These are phyloP conservation scores for Yamagishiella unicocca DNA, from an alignment of 139 green algal genomes.

Conservation along the genomic window DNA sequence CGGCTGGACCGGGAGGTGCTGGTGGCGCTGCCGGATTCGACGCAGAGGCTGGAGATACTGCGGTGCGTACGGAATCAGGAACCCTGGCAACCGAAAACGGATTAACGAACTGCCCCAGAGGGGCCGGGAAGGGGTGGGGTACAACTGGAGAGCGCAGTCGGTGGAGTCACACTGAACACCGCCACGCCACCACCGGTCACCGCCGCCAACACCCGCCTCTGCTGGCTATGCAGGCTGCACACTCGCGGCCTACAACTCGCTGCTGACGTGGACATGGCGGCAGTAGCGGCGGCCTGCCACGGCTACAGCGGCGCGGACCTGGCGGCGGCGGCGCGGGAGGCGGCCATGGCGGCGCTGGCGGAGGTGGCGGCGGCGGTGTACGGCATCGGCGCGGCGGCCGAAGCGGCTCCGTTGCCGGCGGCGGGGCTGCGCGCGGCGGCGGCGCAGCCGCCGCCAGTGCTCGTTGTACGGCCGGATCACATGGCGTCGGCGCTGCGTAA, in stretches of 20 bases:
- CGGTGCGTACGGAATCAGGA: neutral
- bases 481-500: constrained; percentile 68
- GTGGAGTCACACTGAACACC: too few species aligned
- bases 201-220: too few species aligned
- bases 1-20: constrained; percentile 91
- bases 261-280: constrained; percentile 74
- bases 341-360: constrained; percentile 80
- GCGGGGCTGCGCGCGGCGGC: neutral
- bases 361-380: constrained; percentile 31
- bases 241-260: constrained; percentile 65
- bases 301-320: constrained; percentile 93
- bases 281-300: constrained; percentile 73
- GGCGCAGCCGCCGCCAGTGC: neutral
- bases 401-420: neutral
- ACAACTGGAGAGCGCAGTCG: too few species aligned
- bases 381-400: neutral
- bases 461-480: constrained; percentile 46
- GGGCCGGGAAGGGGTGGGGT: neutral
- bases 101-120: too few species aligned
- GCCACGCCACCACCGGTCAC: too few species aligned
- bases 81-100: neutral
- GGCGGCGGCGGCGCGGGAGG: constrained; percentile 80
- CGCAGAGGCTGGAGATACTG: constrained; percentile 61
- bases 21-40: constrained; percentile 71
- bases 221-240: constrained; percentile 77